phyloP scores from a whole-genome alignment of 345 rosid genomes.

The Aurinia saxatilis region DNA sequence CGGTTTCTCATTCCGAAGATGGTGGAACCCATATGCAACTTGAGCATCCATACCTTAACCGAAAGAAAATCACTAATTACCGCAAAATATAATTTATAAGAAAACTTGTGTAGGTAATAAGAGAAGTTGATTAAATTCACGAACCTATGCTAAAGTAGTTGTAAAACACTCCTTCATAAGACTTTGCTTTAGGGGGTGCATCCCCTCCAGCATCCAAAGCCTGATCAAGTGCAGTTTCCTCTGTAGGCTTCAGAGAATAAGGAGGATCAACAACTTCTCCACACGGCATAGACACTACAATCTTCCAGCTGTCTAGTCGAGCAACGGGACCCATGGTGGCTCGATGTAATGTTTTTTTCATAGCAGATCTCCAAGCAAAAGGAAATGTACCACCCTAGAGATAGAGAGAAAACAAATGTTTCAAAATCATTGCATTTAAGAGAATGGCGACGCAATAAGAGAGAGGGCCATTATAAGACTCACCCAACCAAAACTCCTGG shows the following conservation, averaged over 20 bases:
- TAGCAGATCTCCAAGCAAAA: slow-evolving; percentile 88
- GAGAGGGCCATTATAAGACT: slow-evolving; percentile 1
- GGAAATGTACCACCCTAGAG: slow-evolving; percentile 94
- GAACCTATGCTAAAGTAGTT: slow-evolving; percentile 96
- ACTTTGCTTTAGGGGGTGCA: slow-evolving; percentile 48
- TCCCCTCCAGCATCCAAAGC: slow-evolving; percentile 50
- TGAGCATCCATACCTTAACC: slow-evolving; percentile 95
- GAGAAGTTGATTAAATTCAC: neutral
- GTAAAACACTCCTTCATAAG: slow-evolving; percentile 83
- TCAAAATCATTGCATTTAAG: slow-evolving; percentile 2
- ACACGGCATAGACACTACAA: slow-evolving; percentile 59
- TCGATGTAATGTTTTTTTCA: slow-evolving; percentile 62
- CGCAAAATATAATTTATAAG: neutral
- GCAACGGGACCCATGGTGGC: slow-evolving; percentile 50
- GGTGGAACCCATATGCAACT: slow-evolving; percentile 96
- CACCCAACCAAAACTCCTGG: slow-evolving; percentile 98
- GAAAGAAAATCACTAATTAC: slow-evolving; percentile 4
- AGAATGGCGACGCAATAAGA: neutral
- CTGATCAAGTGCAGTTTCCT: slow-evolving; percentile 61
- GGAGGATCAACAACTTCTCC: slow-evolving; percentile 73
- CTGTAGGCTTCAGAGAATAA: slow-evolving; percentile 57
- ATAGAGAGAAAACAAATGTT: neutral
- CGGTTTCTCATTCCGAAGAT: slow-evolving; percentile 87
- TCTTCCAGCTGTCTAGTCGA: slow-evolving; percentile 83
- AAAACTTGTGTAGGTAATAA: neutral